A percentile compares a stretch with the other conserved stretches of the same genome.
Evolutionary conservation across 2,329 filamentous ascomycete species (phyloP).

Genomic region (Fusarium palustre): DNA sequence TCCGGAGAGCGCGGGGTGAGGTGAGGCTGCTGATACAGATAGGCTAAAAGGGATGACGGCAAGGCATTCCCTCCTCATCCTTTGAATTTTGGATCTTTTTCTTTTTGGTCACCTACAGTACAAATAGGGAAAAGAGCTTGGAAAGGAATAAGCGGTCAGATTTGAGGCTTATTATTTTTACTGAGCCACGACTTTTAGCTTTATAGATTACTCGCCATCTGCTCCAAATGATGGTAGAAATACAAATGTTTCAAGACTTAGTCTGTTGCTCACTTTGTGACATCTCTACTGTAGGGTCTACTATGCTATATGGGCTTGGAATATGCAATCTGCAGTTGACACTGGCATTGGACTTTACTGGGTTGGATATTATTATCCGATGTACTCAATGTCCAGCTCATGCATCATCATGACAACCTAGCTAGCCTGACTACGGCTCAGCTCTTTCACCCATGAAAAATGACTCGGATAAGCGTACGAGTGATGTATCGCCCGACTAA

Average conservation of each 20-base stretch:
- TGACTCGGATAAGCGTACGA: slow-evolving; percentile 7
- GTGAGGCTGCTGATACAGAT: slow-evolving; percentile 34
- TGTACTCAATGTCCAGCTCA: neutral
- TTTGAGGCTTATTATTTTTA: neutral
- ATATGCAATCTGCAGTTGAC: neutral
- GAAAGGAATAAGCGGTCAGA: neutral
- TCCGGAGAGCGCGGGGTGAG: slow-evolving; percentile 33
- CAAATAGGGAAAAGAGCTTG: slow-evolving; percentile 4
- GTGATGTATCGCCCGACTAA: neutral
- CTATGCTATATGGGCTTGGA: neutral
- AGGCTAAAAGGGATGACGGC: slow-evolving; percentile 33
- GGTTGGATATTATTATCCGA: neutral
- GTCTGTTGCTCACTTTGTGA: neutral
- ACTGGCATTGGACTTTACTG: neutral
- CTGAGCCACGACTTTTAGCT: neutral
- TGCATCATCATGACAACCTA: slow-evolving; percentile 23
- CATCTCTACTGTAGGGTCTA: neutral
- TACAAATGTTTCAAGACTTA: neutral
- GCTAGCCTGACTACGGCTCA: slow-evolving; percentile 5
- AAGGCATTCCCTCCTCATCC: slow-evolving; percentile 23
- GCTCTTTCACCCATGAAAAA: slow-evolving; percentile 2
- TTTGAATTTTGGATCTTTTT: slow-evolving; percentile 4
- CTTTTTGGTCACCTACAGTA: neutral
- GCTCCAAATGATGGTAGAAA: slow-evolving; percentile 4
- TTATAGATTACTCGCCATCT: slow-evolving; percentile 2